phyloP scores from a whole-genome alignment of 257 asterid species.

The Nicotiana tomentosiformis region DNA sequence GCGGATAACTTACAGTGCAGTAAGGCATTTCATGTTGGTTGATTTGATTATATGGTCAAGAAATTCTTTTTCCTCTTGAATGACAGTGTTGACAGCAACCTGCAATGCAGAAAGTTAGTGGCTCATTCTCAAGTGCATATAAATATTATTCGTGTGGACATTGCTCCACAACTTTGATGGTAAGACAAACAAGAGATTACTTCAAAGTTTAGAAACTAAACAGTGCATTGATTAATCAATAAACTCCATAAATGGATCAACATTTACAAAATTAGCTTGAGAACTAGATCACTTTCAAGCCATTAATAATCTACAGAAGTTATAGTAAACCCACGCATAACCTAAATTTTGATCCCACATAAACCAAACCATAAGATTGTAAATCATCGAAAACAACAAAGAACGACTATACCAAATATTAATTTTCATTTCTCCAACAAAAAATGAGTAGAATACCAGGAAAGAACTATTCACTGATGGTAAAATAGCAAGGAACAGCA shows the following conservation, averaged over 20 bases:
- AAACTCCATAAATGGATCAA: neutral
- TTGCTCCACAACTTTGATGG: neutral
- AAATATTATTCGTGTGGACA: neutral
- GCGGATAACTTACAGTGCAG: constrained; percentile 59
- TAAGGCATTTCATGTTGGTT: constrained; percentile 98
- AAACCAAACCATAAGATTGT: neutral
- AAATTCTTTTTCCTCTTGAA: constrained; percentile 82
- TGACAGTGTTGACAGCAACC: constrained; percentile 96
- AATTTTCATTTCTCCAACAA: neutral
- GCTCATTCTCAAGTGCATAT: neutral
- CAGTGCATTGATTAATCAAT: neutral
- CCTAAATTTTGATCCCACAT: neutral
- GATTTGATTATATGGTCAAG: constrained; percentile 90
- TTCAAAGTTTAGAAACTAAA: neutral
- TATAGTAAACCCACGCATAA: neutral
- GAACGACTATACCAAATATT: neutral
- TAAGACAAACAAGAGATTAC: neutral
- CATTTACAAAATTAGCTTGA: neutral
- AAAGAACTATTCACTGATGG: neutral
- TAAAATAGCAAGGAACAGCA: neutral
- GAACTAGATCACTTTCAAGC: neutral
- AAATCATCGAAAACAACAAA: neutral
- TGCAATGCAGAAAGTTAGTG: constrained; percentile 25
- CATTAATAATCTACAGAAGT: neutral
- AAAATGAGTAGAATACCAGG: neutral